A percentile compares a stretch with the other conserved stretches of the same genome.
These are phyloP conservation scores for Aspergillus bertholletiae DNA, from an alignment of 495 filamentous ascomycete genomes.

Conservation along the genomic window DNA sequence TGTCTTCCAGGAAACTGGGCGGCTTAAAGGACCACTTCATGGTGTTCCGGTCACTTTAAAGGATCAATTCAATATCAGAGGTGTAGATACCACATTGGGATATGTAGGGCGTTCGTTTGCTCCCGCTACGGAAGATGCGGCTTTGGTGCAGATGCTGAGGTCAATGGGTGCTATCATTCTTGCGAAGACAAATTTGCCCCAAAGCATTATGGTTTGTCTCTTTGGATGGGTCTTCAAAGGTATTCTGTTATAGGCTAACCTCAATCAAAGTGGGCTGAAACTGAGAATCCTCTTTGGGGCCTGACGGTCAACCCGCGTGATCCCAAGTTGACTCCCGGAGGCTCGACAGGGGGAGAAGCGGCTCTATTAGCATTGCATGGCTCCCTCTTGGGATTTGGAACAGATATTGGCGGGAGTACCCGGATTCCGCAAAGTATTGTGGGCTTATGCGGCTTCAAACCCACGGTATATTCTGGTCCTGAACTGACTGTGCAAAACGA, in stretches of 20 bases:
- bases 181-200: slow-evolving; percentile 60
- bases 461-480: slow-evolving; percentile 36
- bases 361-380: slow-evolving; percentile 58
- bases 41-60: slow-evolving; percentile 64
- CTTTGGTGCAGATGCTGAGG: slow-evolving; percentile 43
- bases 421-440: slow-evolving; percentile 53
- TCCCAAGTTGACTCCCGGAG: slow-evolving; percentile 48
- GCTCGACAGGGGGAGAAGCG: slow-evolving; percentile 63
- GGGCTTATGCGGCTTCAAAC: slow-evolving; percentile 56
- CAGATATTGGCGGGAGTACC: slow-evolving; percentile 60
- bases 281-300: slow-evolving; percentile 54
- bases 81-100: slow-evolving; percentile 55
- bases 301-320: slow-evolving; percentile 48
- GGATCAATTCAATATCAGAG: slow-evolving; percentile 63
- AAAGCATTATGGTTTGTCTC: slow-evolving; percentile 44
- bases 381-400: slow-evolving; percentile 61
- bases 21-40: slow-evolving; percentile 57
- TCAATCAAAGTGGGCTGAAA: slow-evolving; percentile 42
- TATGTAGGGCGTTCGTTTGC: slow-evolving; percentile 51
- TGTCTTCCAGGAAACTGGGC: slow-evolving; percentile 39
- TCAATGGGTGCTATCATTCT: slow-evolving; percentile 52
- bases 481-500: background rate
- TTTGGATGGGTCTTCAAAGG: slow-evolving; percentile 32
- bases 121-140: slow-evolving; percentile 48
- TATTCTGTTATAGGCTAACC: background rate